Evolutionary conservation across 1,139 yeast genomes (phyloP).

Genomic region (Geotrichum aggregatum): DNA sequence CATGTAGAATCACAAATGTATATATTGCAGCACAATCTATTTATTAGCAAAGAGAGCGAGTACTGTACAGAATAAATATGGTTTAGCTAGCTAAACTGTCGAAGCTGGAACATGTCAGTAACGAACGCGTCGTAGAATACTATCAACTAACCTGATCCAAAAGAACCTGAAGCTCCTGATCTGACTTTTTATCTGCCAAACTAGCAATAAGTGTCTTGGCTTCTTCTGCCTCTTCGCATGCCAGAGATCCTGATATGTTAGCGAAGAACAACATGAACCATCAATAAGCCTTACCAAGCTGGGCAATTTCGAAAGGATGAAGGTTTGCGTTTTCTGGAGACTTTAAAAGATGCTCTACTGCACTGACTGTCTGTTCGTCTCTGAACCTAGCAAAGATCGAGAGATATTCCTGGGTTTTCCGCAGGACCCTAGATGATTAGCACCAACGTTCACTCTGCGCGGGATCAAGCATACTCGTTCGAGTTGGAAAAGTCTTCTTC

Average conservation of each 20-base stretch:
- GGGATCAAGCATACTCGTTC: slow-evolving; percentile 36
- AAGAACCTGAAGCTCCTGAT: slow-evolving; percentile 79
- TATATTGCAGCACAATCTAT: not conserved
- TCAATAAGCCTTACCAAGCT: slow-evolving; percentile 43
- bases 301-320: slow-evolving; percentile 96
- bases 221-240: slow-evolving; percentile 96
- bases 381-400: slow-evolving; percentile 84
- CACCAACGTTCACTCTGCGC: not conserved
- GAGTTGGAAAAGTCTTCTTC: slow-evolving; percentile 42
- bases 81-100: slow-evolving; percentile 32
- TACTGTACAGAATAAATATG: slow-evolving; percentile 7
- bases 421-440: slow-evolving; percentile 54
- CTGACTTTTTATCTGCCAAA: slow-evolving; percentile 71
- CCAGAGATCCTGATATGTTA: slow-evolving; percentile 59
- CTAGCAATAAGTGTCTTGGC: slow-evolving; percentile 93
- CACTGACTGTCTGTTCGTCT: slow-evolving; percentile 87
- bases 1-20: not conserved
- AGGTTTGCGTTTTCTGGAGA: slow-evolving; percentile 61
- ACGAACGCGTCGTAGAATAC: not conserved
- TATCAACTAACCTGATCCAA: slow-evolving; percentile 63
- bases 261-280: not conserved
- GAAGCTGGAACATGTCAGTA: slow-evolving; percentile 23
- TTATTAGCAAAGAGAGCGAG: not conserved
- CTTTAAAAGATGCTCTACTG: slow-evolving; percentile 81
- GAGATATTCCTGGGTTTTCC: slow-evolving; percentile 85